These are phyloP conservation scores for Trifolium dubium DNA, from an alignment of 306 rosid genomes.

Conservation along the genomic window DNA sequence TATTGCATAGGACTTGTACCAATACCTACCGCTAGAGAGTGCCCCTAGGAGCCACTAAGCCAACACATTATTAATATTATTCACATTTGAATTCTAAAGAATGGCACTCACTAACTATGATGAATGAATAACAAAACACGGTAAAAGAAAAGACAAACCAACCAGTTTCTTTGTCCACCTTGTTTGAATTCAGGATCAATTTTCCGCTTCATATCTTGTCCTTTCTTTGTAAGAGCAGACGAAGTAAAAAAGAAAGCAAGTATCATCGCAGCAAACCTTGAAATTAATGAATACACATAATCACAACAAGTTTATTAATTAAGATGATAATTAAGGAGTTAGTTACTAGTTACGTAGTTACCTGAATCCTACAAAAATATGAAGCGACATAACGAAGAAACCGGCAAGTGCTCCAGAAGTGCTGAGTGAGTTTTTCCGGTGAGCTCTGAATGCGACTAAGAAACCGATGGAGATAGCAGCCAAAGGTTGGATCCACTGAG, in stretches of 20 bases:
- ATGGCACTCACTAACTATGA: background rate
- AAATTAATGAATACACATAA: background rate
- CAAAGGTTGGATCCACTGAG: constrained; percentile 48
- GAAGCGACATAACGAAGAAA: constrained; percentile 69
- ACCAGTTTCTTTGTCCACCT: constrained; percentile 98
- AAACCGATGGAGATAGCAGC: constrained; percentile 55
- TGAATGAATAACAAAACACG: background rate
- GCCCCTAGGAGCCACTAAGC: no score
- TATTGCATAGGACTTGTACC: no score
- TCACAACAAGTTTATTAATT: background rate
- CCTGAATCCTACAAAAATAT: constrained; percentile 70
- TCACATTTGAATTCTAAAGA: background rate
- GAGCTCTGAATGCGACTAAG: constrained; percentile 62
- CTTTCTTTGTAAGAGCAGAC: constrained; percentile 75
- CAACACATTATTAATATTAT: no score
- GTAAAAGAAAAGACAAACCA: background rate
- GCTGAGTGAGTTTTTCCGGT: constrained; percentile 67
- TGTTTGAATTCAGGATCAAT: constrained; percentile 81
- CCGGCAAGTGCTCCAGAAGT: constrained; percentile 83
- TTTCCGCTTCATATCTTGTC: constrained; percentile 70
- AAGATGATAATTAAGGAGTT: background rate
- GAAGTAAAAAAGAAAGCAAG: constrained; percentile 82
- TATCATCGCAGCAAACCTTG: constrained; percentile 79
- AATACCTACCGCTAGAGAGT: no score
- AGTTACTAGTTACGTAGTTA: constrained; percentile 11